Evolutionary conservation across 805 yeast genomes (phyloP), one percentile per base, ranked within the genome.

Genomic region (Wickerhamiella azyma): DNA sequence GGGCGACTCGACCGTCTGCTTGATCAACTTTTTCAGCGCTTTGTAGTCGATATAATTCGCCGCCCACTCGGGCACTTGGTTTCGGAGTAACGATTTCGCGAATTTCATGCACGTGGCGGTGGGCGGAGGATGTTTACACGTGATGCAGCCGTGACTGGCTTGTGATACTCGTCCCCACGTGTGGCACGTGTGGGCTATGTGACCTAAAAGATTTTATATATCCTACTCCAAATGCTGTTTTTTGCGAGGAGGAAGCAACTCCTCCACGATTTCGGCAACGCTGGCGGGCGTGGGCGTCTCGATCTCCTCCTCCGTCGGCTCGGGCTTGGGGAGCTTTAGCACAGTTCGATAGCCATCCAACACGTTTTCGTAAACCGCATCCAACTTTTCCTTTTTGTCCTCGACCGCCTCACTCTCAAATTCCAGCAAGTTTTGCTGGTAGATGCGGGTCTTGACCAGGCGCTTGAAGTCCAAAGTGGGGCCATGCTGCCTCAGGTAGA

Each of bases 21-120:
- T 84, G 64, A 89, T 83, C 55, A 76, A 75, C 57, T 81, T 79
- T 66, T 89, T 89, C 54, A 89, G 69, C 41, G 72, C 76, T 61
- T 86, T 89, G 65, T 89, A 89, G 65, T 85, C 82, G 70, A 89
- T 74, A 58, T 89, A 89, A 56, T 72, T 73, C 48, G 75, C 74
- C 42, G 72, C 70, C 97, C 97, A 89, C 64, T 86, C 95, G 3
- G 96, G 96, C 48, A 88, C 85, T 68, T 86, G 94, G 64, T 89
- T 94, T 41, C 82, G 70, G 28, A 77, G 66, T 53, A 84, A 69
- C 26, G 70, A 66, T 40, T 49, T 55, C 10, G 58, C 57, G 43
- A 56, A 56, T 43, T 56, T 56, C 59, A 56, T 56, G 38, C 14
- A 14, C 24, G 21, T 35, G 37, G 4, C 10, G 2, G 24, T 16